Percentiles rank a stretch among this genome's conserved stretches.
Conservation (phyloP, 116 monocot species). For the Dioscorea cayenensis region DNA sequence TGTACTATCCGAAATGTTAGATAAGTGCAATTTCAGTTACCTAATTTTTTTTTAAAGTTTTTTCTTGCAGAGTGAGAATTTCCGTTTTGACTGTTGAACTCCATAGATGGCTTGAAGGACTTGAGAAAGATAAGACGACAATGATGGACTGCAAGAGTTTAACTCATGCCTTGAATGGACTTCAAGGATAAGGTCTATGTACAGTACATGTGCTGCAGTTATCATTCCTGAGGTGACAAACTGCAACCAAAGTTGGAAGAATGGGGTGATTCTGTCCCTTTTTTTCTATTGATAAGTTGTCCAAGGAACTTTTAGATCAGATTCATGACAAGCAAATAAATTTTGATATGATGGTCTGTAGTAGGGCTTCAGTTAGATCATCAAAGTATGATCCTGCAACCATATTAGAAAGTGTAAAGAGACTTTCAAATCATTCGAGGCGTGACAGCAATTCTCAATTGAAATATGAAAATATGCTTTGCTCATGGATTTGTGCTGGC, state of each 20-base stretch:
- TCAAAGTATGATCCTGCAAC: slow-evolving; percentile 21
- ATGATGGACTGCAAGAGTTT: slow-evolving; percentile 71
- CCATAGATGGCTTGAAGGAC: slow-evolving; percentile 59
- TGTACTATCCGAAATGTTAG: not conserved
- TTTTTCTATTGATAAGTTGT: slow-evolving; percentile 51
- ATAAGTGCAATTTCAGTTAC: not conserved
- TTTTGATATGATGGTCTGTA: slow-evolving; percentile 49
- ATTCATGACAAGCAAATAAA: slow-evolving; percentile 53
- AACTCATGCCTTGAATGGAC: slow-evolving; percentile 49
- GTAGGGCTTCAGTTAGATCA: slow-evolving; percentile 23
- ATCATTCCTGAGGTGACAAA: slow-evolving; percentile 57
- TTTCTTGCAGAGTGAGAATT: slow-evolving; percentile 63
- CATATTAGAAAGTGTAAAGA: slow-evolving; percentile 26
- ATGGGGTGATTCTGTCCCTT: slow-evolving; percentile 69
- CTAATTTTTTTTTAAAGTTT: slow-evolving; percentile 1
- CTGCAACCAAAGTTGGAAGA: slow-evolving; percentile 32
- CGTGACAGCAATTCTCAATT: slow-evolving; percentile 10
- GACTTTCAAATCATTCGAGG: slow-evolving; percentile 13
- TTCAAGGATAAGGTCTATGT: slow-evolving; percentile 57
- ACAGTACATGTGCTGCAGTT: slow-evolving; percentile 60
- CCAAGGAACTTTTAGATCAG: slow-evolving; percentile 44
- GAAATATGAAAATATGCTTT: slow-evolving; percentile 35
- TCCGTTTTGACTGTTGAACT: slow-evolving; percentile 61
- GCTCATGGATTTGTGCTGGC: slow-evolving; percentile 68
- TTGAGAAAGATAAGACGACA: slow-evolving; percentile 60